phyloP scores from a whole-genome alignment of 495 filamentous ascomycete species.

The Penicillium herquei region DNA sequence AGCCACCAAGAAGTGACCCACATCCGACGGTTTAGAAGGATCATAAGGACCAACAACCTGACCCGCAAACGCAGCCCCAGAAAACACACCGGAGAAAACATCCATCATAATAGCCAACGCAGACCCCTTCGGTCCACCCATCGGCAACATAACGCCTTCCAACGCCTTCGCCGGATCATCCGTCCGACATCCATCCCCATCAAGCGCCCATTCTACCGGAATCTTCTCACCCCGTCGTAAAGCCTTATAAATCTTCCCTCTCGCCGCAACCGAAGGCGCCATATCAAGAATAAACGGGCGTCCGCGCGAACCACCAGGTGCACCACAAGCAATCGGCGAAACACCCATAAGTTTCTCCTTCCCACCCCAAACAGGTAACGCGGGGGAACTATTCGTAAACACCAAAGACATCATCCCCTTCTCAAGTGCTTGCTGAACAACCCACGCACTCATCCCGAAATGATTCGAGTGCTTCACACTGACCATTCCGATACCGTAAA shows the following conservation, averaged over 20 bases:
- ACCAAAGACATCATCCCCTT: constrained; percentile 72
- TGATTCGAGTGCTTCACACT: constrained; percentile 74
- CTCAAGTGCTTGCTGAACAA: constrained; percentile 72
- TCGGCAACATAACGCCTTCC: constrained; percentile 73
- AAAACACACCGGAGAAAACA: constrained; percentile 75
- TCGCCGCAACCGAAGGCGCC: constrained; percentile 69
- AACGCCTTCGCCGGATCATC: constrained; percentile 65
- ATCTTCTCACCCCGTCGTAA: constrained; percentile 70
- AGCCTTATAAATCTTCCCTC: constrained; percentile 77
- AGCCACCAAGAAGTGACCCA: constrained; percentile 73
- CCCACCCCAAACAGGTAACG: constrained; percentile 72
- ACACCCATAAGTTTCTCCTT: constrained; percentile 68
- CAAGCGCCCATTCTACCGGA: constrained; percentile 70
- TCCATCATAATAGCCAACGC: constrained; percentile 80
- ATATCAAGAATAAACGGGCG: constrained; percentile 72
- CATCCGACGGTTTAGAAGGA: constrained; percentile 62
- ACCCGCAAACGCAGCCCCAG: constrained; percentile 69
- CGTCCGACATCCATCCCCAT: constrained; percentile 64
- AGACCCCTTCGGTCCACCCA: constrained; percentile 76
- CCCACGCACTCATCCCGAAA: constrained; percentile 78
- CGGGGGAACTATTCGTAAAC: constrained; percentile 77
- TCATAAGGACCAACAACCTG: constrained; percentile 73
- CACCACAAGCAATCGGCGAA: constrained; percentile 74
- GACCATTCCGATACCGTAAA: constrained; percentile 70
- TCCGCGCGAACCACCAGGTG: constrained; percentile 51